phyloP scores from a whole-genome alignment of 2,329 filamentous ascomycete species.

The Fusarium goolgardi region DNA sequence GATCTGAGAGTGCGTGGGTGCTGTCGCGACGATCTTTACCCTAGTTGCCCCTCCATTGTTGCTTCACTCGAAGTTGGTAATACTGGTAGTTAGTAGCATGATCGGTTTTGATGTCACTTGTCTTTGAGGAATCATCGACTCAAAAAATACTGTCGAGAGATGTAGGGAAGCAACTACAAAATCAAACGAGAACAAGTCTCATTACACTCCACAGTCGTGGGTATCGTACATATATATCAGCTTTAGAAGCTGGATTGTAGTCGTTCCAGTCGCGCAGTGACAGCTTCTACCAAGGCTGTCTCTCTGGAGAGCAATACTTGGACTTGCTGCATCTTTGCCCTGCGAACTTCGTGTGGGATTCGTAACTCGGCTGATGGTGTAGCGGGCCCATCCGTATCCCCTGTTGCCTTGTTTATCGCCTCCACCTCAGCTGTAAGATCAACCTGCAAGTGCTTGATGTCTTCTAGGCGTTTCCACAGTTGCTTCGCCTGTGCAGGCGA shows the following conservation, averaged over 20 bases:
- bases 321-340: slow-evolving; percentile 72
- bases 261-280: slow-evolving; percentile 70
- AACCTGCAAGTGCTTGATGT: slow-evolving; percentile 65
- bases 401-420: slow-evolving; percentile 53
- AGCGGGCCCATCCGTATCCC: slow-evolving; percentile 44
- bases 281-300: slow-evolving; percentile 74
- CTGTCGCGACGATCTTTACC: slow-evolving; percentile 22
- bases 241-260: slow-evolving; percentile 54
- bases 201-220: slow-evolving; percentile 28
- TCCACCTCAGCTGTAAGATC: slow-evolving; percentile 65
- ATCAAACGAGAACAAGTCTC: slow-evolving; percentile 22
- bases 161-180: slow-evolving; percentile 3
- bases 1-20: background rate
- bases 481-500: slow-evolving; percentile 55
- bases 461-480: slow-evolving; percentile 67
- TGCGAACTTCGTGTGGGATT: slow-evolving; percentile 70
- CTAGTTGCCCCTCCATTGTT: background rate
- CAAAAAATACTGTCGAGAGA: slow-evolving; percentile 3
- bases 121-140: slow-evolving; percentile 1
- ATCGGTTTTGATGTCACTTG: background rate
- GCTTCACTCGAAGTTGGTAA: background rate
- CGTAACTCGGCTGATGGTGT: slow-evolving; percentile 57
- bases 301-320: slow-evolving; percentile 73
- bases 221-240: slow-evolving; percentile 42
- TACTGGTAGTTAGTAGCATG: background rate